Evolutionary conservation across 2,329 filamentous ascomycete species (phyloP).

Genomic region (Nothophoma quercina): DNA sequence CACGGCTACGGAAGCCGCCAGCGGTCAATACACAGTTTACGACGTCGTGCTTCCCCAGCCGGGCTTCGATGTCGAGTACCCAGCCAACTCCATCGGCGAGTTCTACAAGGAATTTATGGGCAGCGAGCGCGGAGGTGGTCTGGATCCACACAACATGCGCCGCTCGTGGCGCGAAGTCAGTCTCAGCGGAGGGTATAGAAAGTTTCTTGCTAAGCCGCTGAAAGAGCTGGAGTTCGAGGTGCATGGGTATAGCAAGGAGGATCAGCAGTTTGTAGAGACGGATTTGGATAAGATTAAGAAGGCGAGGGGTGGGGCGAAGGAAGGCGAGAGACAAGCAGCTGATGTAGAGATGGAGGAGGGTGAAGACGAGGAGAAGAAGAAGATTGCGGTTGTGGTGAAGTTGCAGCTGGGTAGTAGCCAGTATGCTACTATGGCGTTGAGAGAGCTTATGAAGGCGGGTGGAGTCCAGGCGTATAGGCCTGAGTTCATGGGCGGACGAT

Average conservation of each 20-base stretch:
- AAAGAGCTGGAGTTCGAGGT: conserved; percentile 71
- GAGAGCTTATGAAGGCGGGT: conserved; percentile 76
- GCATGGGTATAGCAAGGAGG: conserved; percentile 71
- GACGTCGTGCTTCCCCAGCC: conserved; percentile 93
- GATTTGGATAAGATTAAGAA: conserved; percentile 74
- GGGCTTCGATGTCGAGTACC: conserved; percentile 89
- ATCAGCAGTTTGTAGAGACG: conserved; percentile 87
- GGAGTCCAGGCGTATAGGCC: conserved; percentile 69
- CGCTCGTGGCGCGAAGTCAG: conserved; percentile 86
- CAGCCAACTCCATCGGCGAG: conserved; percentile 79
- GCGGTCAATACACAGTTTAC: conserved; percentile 79
- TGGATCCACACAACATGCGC: conserved; percentile 88
- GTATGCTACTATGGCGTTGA: conserved; percentile 83
- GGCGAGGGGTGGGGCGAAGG: conserved; percentile 51
- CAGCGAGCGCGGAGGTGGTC: conserved; percentile 74
- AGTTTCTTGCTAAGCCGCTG: conserved; percentile 76
- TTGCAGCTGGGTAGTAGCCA: conserved; percentile 80
- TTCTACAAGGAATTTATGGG: conserved; percentile 90
- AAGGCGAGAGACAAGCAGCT: conserved; percentile 58
- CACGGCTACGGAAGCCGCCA: conserved; percentile 77
- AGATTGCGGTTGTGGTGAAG: conserved; percentile 74
- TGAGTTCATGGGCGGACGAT: conserved; percentile 63
- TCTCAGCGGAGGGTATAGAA: conserved; percentile 86
- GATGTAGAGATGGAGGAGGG: conserved; percentile 33
- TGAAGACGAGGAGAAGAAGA: conserved; percentile 47